phyloP scores from a whole-genome alignment of 1,284 basidiomycete genomes.

The Cutaneotrichosporon dermatis region DNA sequence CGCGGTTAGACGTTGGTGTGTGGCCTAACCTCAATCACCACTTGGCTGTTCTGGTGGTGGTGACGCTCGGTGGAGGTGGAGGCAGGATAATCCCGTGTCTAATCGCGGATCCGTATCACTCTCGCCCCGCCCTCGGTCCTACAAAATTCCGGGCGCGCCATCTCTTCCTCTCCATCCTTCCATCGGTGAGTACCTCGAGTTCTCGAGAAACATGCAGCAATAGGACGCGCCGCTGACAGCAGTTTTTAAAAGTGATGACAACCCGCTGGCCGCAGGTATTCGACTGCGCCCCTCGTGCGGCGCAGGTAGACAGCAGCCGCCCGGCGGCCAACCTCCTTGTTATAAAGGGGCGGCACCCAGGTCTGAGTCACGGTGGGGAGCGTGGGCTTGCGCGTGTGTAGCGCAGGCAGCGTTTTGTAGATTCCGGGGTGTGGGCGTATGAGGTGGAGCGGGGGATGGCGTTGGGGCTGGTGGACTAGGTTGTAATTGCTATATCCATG shows the following conservation, averaged over 20 bases:
- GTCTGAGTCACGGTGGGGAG: constrained; percentile 33
- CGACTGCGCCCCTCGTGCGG: constrained; percentile 24
- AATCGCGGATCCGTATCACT: too few relatives aligned
- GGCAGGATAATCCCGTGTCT: too few relatives aligned
- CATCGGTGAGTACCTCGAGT: constrained; percentile 16
- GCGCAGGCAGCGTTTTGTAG: constrained; percentile 1
- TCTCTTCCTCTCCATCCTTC: constrained; percentile 27
- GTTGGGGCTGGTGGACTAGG: too few relatives aligned
- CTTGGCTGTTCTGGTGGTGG: too few relatives aligned
- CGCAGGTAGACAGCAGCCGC: constrained; percentile 35
- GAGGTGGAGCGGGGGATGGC: background rate
- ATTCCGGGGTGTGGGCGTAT: background rate
- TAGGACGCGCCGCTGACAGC: constrained; percentile 1
- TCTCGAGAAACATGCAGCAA: too few relatives aligned
- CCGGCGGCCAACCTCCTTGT: constrained; percentile 42
- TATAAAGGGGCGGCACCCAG: constrained; percentile 37
- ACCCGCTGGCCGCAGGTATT: constrained; percentile 32
- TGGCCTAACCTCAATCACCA: too few relatives aligned
- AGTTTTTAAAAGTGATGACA: constrained; percentile 37
- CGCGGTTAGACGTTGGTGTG: too few relatives aligned
- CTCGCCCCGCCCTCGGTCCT: background rate
- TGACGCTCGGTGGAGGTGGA: background rate
- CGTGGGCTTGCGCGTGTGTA: background rate
- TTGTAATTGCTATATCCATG: too few relatives aligned
- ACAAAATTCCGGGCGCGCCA: background rate